Evolutionary conservation across 129 eudicot species (phyloP), one percentile per base, ranked within the genome.

Genomic region (Erigeron canadensis): DNA sequence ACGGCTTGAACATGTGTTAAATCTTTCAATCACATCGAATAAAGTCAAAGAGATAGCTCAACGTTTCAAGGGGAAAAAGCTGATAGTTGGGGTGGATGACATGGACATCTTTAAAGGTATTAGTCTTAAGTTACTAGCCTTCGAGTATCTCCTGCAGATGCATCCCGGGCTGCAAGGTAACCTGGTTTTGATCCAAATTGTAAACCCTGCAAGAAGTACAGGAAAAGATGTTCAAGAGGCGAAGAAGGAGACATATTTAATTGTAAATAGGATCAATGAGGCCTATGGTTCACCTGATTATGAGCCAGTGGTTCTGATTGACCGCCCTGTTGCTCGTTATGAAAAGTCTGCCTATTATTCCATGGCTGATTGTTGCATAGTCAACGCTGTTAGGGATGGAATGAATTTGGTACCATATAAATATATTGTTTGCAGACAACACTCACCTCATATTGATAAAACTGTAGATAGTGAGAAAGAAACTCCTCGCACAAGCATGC

Each of bases 81-180:
- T 91, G 60, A 84, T 91, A 18, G 81, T 91, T 5, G 97, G 97
- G 15, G 81, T 91, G 66, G 97, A 90, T 71, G 97, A 90, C 80
- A 88, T 91, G 96, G 97, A 91, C 67, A 82, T 91, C 13, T 91
- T 91, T 47, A 91, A 91, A 74, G 97, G 97, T 53, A 88, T 91
- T 57, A 91, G 94, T 73, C 83, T 91, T 11, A 91, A 91, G 69
- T 45, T 91, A 16, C 80, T 88, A 63, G 97, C 97, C 9, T 80
- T 91, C 28, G 97, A 91, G 67, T 83, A 81, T 9, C 87, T 91
- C 44, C 44, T 91, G 72, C 76, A 79, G 54, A 74, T 78, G 70
- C 81, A 69, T 22, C 75, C 73, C 1, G 53, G 28, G 42, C 75
- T 86, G 15, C 94, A 62, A 65, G 91, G 93, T 16, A 77, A 75